Percentiles rank a stretch among this genome's conserved stretches.
phyloP scores from a whole-genome alignment of 106 monocot genomes.

The Apostasia shenzhenica region DNA sequence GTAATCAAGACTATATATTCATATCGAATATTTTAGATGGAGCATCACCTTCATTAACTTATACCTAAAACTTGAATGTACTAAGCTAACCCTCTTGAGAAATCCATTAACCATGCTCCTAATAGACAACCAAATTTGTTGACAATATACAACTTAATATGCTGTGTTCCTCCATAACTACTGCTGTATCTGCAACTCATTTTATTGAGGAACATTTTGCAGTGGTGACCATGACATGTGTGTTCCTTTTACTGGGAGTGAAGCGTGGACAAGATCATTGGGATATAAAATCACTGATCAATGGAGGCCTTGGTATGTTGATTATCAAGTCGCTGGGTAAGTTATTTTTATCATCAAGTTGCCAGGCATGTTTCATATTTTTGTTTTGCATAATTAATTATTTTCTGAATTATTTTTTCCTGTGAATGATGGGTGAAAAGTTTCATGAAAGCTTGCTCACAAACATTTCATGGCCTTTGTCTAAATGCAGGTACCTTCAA shows the following conservation, averaged over 20 bases:
- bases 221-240: slow-evolving; percentile 99
- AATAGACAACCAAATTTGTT: too few species aligned
- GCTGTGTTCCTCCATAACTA: too few species aligned
- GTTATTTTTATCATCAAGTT: background rate
- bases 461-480: background rate
- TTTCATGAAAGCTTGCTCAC: background rate
- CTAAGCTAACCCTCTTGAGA: too few species aligned
- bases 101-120: too few species aligned
- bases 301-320: slow-evolving; percentile 80
- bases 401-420: too few species aligned
- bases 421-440: background rate
- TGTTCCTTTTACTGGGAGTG: slow-evolving; percentile 83
- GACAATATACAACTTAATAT: too few species aligned
- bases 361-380: background rate
- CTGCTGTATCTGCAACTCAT: background rate
- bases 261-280: slow-evolving; percentile 94
- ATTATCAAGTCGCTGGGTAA: slow-evolving; percentile 83
- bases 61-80: too few species aligned
- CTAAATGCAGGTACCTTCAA: slow-evolving; percentile 63
- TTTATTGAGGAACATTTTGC: slow-evolving; percentile 15
- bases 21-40: too few species aligned
- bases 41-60: too few species aligned
- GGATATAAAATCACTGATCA: slow-evolving; percentile 58
- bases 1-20: too few species aligned
- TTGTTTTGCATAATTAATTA: background rate